A percentile compares a stretch with the other conserved stretches of the same genome.
phyloP scores from a whole-genome alignment of 2,329 filamentous ascomycete species.

The Colletotrichum acutatum region DNA sequence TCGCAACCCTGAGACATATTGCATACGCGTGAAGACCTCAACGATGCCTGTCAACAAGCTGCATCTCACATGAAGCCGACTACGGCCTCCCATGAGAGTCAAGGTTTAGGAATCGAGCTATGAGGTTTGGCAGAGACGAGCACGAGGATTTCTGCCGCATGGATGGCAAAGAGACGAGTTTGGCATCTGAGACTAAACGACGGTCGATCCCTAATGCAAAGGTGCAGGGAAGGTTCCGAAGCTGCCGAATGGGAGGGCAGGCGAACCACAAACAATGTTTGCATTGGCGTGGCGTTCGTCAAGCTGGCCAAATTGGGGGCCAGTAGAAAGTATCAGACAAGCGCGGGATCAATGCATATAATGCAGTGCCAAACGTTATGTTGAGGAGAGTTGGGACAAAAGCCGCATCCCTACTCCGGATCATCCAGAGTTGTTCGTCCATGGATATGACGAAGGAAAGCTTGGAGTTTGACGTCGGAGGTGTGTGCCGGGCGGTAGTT shows the following conservation, averaged over 20 bases:
- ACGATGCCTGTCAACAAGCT: not conserved
- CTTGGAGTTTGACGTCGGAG: constrained; percentile 26
- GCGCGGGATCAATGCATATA: constrained; percentile 31
- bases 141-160: not conserved
- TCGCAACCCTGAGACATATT: not conserved
- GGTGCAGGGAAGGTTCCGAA: constrained; percentile 30
- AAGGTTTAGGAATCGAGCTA: not conserved
- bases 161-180: constrained; percentile 31
- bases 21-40: not conserved
- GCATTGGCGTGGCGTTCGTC: constrained; percentile 29
- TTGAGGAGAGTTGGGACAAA: constrained; percentile 1
- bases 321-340: not conserved
- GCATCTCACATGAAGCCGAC: not conserved
- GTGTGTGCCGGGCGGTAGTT: constrained; percentile 4
- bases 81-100: not conserved
- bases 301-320: not conserved
- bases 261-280: constrained; percentile 27
- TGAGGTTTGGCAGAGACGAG: not conserved
- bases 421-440: constrained; percentile 27
- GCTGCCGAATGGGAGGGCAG: constrained; percentile 24
- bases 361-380: constrained; percentile 24
- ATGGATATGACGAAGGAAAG: constrained; percentile 21
- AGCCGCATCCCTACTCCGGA: constrained; percentile 2
- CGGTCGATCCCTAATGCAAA: constrained; percentile 33
- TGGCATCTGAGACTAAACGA: constrained; percentile 35